Evolutionary conservation across 2,329 filamentous ascomycete species (phyloP), one percentile per base, ranked within the genome.

Genomic region (Fusarium equiseti): DNA sequence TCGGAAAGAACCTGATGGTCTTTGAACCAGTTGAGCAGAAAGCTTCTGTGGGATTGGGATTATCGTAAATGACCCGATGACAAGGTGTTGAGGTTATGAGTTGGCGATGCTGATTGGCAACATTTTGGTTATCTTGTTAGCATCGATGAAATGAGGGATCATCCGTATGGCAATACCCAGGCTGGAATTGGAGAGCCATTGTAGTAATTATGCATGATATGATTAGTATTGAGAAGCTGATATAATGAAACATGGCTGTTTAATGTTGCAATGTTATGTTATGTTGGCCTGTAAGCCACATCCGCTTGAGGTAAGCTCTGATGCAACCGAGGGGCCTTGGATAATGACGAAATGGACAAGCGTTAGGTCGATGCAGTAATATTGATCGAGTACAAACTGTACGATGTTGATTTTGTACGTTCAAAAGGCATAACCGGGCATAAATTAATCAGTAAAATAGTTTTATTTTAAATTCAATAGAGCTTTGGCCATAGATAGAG

Each of bases 1-100:
- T 98, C 16, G 93, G 92, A 18, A 86, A 86, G 70, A 89, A 86
- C 42, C 73, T 85, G 46, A 76, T 80, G 27, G 43, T 46, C 76
- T 76, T 49, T 71, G 73, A 49, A 72, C 74, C 16, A 67, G 32
- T 46, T 13, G 61, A 70, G 27, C 51, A 63, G 27, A 52, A 71
- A 50, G 56, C 54, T n/a, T 54, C 72, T 18, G 69, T 79, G 51
- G 79, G 79, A 22, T 61, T 79, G 50, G 79, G 79, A 3, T 52
- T 80, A 48, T 73, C 77, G 20, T 77, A 58, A 78, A 49, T 12
- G 55, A 8, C 16, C 32, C 12, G 49, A 53, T 43, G 26, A 63
- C 43, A 35, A 50, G 48, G 40, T 26, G 44, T 58, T 40, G 29
- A 59, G 27, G 49, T 13, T 24, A 55, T 48, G 42, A 38, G 32